phyloP scores from a whole-genome alignment of 345 rosid species.

The Ceriops zippeliana region DNA sequence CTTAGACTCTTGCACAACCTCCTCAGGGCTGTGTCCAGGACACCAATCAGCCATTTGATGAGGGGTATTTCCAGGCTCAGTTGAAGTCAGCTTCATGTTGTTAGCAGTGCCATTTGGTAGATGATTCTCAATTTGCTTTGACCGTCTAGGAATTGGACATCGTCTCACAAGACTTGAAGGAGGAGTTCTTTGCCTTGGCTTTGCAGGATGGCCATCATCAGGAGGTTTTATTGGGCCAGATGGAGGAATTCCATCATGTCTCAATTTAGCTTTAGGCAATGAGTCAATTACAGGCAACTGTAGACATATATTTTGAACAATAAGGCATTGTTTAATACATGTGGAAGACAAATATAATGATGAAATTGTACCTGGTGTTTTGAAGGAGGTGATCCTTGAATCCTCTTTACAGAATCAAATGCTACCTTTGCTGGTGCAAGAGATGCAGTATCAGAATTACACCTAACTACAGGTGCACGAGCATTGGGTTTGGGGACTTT shows the following conservation, averaged over 20 bases:
- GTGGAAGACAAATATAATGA: conserved; percentile 8
- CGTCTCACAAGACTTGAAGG: conserved; percentile 53
- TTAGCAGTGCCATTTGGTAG: conserved; percentile 35
- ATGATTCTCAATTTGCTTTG: conserved; percentile 51
- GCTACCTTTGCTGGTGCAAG: conserved; percentile 45
- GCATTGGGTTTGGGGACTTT: conserved; percentile 61
- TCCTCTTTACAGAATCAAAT: conserved; percentile 46
- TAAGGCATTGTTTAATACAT: conserved; percentile 13
- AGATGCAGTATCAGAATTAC: conserved; percentile 39
- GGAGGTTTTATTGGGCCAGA: conserved; percentile 42
- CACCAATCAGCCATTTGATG: conserved; percentile 25
- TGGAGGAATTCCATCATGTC: conserved; percentile 65
- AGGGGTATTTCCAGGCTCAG: conserved; percentile 37
- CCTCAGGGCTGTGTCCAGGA: conserved; percentile 26
- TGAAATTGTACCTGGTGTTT: conserved; percentile 65
- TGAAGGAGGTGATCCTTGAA: conserved; percentile 48
- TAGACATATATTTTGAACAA: conserved; percentile 7
- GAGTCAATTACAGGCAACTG: conserved; percentile 68
- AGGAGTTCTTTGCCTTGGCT: conserved; percentile 79
- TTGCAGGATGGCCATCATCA: conserved; percentile 46
- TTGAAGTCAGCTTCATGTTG: conserved; percentile 33
- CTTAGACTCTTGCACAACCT: conserved; percentile 35
- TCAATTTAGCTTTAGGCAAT: conserved; percentile 61
- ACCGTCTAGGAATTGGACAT: conserved; percentile 46
- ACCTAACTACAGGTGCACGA: conserved; percentile 46